Base-by-base conservation (phyloP, 192 early-diverging fungal species). In the Coemansia sp. region DNA sequence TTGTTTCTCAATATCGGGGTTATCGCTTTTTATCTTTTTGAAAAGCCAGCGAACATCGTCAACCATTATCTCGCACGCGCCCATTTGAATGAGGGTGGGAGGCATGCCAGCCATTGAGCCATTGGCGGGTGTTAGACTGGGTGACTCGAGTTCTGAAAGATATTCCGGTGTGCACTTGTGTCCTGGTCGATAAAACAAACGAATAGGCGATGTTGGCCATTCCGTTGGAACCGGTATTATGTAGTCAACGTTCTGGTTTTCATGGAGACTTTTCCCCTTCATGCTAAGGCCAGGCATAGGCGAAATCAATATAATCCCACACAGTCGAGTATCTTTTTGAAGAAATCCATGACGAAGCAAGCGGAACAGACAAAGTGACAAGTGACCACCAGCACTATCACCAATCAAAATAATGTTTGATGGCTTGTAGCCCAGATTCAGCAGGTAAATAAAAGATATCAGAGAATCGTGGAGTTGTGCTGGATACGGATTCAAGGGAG, bases 361-460 rank as follows among this genome's bases (percentile, higher is more conserved):
- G 9, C 69, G 43, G 12, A 64, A 8, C n/a, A 78, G 63, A 6
- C 36, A 32, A 8, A 78, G 19, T 16, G 42, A 42, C 4, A 78
- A 60, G 21, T 78, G 67, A 10, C 71, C 71, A n/a, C 76, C 76
- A 11, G 76, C 76, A 36, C 76, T 78, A 19, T 78, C 76, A 1
- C 76, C 71, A 0, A 42, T 43, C 43, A 78, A n/a, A 12, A 73
- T 51, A 8, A 78, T 73, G 18, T 52, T 63, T n/a, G 62, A 22
- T 0, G 71, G 52, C 12, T 49, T 37, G 61, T 61, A 78, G 0
- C 76, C 76, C 9, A 66, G 71, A 0, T 26, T 16, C 16, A 69
- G 0, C 26, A 78, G 43, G 55, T 60, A 66, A 19, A 36, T 19
- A 39, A 62, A 68, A 6, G 58, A 45, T 16, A 78, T 61, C 16